Evolutionary conservation across 2,329 filamentous ascomycete species (phyloP).

Genomic region (Xylaria sp.): DNA sequence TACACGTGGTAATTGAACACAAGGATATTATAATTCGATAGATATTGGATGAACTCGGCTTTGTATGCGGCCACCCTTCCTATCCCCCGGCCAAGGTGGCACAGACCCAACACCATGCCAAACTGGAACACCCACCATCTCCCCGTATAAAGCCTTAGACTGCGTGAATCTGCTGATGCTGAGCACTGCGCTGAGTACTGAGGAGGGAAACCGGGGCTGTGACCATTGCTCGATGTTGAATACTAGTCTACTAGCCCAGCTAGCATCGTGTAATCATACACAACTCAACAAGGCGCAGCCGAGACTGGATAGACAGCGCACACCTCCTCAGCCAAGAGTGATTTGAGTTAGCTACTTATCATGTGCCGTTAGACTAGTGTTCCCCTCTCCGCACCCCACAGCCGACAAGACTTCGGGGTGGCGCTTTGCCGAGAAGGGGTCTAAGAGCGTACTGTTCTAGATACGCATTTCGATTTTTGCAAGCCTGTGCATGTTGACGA

Average conservation of each 20-base stretch:
- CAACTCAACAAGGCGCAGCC: neutral
- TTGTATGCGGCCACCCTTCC: neutral
- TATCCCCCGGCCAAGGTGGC: neutral
- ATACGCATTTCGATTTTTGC: neutral
- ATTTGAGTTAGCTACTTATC: constrained; percentile 19
- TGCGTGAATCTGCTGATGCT: neutral
- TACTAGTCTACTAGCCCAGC: neutral
- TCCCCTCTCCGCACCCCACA: constrained; percentile 16
- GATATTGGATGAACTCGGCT: constrained; percentile 11
- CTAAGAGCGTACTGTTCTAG: neutral
- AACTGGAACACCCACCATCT: neutral
- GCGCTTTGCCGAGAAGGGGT: constrained; percentile 3
- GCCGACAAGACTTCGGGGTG: neutral
- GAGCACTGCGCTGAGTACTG: neutral
- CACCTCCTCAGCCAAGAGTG: constrained; percentile 10
- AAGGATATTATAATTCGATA: neutral
- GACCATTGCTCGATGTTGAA: no score
- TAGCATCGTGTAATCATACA: neutral
- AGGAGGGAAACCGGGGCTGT: neutral
- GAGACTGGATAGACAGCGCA: neutral
- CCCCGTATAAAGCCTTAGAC: neutral
- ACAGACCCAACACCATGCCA: neutral
- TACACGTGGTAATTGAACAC: constrained; percentile 12
- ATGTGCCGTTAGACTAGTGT: neutral
- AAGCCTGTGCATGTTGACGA: neutral